Evolutionary conservation across 352 stramenopile genomes (phyloP).

Genomic region (Globisporangium cederbergense): DNA sequence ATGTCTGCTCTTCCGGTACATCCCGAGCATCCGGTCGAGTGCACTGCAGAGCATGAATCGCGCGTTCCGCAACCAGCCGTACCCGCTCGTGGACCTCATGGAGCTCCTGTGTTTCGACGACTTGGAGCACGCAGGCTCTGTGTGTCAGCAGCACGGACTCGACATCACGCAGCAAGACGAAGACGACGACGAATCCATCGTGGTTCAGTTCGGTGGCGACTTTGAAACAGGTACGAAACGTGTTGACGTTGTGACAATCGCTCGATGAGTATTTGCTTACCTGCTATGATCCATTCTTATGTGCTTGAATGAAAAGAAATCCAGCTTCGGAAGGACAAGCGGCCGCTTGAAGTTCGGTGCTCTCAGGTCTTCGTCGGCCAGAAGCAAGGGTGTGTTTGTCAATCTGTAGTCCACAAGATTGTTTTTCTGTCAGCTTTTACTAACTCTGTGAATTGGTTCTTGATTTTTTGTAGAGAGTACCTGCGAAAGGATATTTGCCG

Average conservation of each 20-base stretch:
- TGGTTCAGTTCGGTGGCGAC: slow-evolving; percentile 74
- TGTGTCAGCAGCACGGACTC: slow-evolving; percentile 70
- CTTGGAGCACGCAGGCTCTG: slow-evolving; percentile 56
- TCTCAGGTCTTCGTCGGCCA: slow-evolving; percentile 72
- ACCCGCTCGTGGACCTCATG: slow-evolving; percentile 58
- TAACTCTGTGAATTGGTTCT: not conserved
- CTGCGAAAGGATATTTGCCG: slow-evolving; percentile 70
- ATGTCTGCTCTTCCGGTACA: slow-evolving; percentile 80
- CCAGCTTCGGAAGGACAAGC: slow-evolving; percentile 67
- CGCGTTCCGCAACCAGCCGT: slow-evolving; percentile 64
- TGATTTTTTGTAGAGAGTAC: slow-evolving; percentile 40
- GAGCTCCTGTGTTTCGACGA: slow-evolving; percentile 81
- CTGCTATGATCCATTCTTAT: not conserved
- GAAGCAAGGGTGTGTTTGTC: slow-evolving; percentile 70
- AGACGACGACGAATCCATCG: slow-evolving; percentile 33
- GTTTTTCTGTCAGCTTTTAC: not conserved
- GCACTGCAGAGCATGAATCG: slow-evolving; percentile 81
- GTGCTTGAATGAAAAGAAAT: slow-evolving; percentile 31
- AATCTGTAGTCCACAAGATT: not conserved
- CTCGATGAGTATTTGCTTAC: no score
- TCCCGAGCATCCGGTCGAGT: slow-evolving; percentile 68
- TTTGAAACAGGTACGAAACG: slow-evolving; percentile 67
- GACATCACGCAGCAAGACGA: slow-evolving; percentile 43
- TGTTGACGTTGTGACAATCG: not conserved
- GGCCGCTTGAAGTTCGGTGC: slow-evolving; percentile 44